These are phyloP conservation scores for Umbelopsis isabellina DNA, from an alignment of 192 early-diverging fungal species.

Conservation along the genomic window DNA sequence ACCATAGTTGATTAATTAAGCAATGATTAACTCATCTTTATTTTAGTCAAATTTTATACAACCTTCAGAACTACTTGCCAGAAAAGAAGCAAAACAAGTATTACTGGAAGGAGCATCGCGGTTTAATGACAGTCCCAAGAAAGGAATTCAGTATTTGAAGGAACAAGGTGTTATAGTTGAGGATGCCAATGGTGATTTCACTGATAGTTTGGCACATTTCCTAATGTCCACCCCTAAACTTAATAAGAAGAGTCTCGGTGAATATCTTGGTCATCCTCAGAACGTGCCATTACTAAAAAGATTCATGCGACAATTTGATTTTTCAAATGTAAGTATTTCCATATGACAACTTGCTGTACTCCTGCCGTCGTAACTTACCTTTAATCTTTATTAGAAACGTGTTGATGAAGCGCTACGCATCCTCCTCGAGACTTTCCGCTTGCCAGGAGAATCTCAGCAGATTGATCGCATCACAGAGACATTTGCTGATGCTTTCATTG, in stretches of 20 bases:
- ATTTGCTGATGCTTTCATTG: slow-evolving; percentile 86
- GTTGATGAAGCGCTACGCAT: slow-evolving; percentile 94
- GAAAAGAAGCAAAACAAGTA: slow-evolving; percentile 76
- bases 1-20: neutral
- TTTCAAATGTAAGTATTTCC: slow-evolving; percentile 65
- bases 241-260: slow-evolving; percentile 86
- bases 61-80: slow-evolving; percentile 40
- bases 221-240: slow-evolving; percentile 82
- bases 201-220: slow-evolving; percentile 71
- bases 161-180: slow-evolving; percentile 44
- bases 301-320: slow-evolving; percentile 88
- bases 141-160: slow-evolving; percentile 84
- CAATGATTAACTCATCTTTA: neutral
- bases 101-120: slow-evolving; percentile 75
- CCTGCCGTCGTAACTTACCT: neutral
- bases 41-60: neutral
- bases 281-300: slow-evolving; percentile 84
- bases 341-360: neutral
- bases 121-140: slow-evolving; percentile 89
- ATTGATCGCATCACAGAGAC: slow-evolving; percentile 94
- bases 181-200: slow-evolving; percentile 49
- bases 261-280: slow-evolving; percentile 84
- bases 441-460: slow-evolving; percentile 98
- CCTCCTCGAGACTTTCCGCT: slow-evolving; percentile 90
- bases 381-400: slow-evolving; percentile 64